Base-by-base conservation (phyloP, 179 eudicot species). In the Beta corolliflora region DNA sequence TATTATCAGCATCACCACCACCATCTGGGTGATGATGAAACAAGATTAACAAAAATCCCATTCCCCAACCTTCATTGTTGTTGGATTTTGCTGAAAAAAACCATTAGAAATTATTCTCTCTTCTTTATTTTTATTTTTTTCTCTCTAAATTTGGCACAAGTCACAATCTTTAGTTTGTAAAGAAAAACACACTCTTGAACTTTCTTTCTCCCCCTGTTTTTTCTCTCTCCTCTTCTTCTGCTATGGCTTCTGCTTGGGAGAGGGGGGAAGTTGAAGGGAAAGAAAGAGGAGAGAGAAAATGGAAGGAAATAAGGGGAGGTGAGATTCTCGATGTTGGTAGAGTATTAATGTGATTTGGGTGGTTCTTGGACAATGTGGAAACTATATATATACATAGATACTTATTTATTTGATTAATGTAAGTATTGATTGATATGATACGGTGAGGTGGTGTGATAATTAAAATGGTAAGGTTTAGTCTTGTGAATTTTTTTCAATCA, bases 41-140 rank as follows among this genome's bases (percentile, higher is more conserved):
- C 18, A 83, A 72, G 54, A 83, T 75, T 23, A 83, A n/a, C 53
- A 83, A 79, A 31, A 83, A 83, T 18, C 79, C 80, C 84, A 82
- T 82, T 9, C 80, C 84, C 80, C 80, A 79, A 15, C 76, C 81
- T 59, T 73, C 84, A 82, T 77, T 48, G 71, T 36, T 59, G 71
- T 72, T 60, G 75, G 71, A 45, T 48, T 48, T 15, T 69, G 81
- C 16, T 55, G 67, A n/a, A 72, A 71, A 36, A n/a, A 31, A 61
- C 81, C 84, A 77, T 71, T 77, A 77, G 53, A 67, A 18, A n/a
- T n/a, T n/a, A n/a, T n/a, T n/a, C n/a, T n/a, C n/a, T n/a, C n/a
- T n/a, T n/a, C n/a, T n/a, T n/a, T n/a, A n/a, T n/a, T n/a, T 14
- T 77, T 8, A 1, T 15, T 7, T 18, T 15, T 7, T 18, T 15